phyloP scores from a whole-genome alignment of 176 grass and related monocot genomes.

The Cymbopogon citratus region DNA sequence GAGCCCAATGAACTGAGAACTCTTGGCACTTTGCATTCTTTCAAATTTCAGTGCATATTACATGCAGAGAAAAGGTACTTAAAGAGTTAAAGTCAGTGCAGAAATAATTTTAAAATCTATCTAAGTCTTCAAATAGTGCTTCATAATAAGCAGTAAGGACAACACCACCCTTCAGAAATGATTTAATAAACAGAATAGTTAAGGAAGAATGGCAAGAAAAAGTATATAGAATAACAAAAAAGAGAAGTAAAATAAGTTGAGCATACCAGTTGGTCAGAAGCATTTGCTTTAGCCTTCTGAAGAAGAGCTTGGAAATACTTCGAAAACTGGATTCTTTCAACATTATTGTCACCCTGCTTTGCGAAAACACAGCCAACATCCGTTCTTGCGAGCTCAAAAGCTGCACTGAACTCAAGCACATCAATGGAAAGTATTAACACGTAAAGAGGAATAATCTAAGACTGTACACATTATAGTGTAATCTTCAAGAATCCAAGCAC shows the following conservation, averaged over 20 bases:
- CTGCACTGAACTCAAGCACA: slow-evolving; percentile 52
- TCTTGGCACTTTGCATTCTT: slow-evolving; percentile 23
- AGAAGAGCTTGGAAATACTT: slow-evolving; percentile 64
- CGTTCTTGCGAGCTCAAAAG: slow-evolving; percentile 64
- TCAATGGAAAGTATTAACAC: slow-evolving; percentile 16
- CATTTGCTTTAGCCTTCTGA: slow-evolving; percentile 44
- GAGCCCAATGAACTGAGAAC: slow-evolving; percentile 19
- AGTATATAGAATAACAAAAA: neutral
- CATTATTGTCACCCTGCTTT: slow-evolving; percentile 47
- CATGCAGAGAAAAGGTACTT: slow-evolving; percentile 22
- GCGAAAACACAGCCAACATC: slow-evolving; percentile 53
- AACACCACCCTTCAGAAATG: neutral
- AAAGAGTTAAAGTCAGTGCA: slow-evolving; percentile 27
- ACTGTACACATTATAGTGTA: slow-evolving; percentile 10
- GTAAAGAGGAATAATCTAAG: neutral
- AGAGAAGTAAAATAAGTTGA: slow-evolving; percentile 1
- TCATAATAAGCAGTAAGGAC: neutral
- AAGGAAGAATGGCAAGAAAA: slow-evolving; percentile 13
- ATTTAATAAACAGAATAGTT: neutral
- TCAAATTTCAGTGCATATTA: slow-evolving; percentile 28
- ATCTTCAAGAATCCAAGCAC: neutral
- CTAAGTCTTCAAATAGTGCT: neutral
- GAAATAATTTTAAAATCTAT: neutral
- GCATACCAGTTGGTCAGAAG: slow-evolving; percentile 45
- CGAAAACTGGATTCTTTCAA: slow-evolving; percentile 73